Conservation (phyloP, 169 alveolate species). For the Plasmodium inui region DNA sequence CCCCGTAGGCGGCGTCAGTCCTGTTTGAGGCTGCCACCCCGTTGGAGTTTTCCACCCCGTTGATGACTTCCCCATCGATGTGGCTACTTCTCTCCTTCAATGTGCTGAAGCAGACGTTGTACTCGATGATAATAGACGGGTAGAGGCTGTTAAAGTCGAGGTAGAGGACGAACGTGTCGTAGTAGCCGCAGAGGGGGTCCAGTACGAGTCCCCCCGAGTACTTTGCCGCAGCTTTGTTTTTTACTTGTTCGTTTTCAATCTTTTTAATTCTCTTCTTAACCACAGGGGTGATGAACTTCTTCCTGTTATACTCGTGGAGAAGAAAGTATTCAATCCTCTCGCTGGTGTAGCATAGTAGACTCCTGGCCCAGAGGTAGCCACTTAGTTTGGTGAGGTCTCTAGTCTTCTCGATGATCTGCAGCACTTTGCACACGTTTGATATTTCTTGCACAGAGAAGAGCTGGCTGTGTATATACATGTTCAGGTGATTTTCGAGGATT, state of each 20-base stretch:
- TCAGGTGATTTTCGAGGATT: constrained; percentile 29
- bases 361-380: constrained; percentile 93
- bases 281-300: constrained; percentile 89
- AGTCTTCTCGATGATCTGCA: constrained; percentile 92
- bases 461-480: constrained; percentile 38
- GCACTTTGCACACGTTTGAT: constrained; percentile 49
- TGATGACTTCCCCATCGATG: constrained; percentile 15
- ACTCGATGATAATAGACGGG: constrained; percentile 99
- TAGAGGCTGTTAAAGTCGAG: constrained; percentile 98
- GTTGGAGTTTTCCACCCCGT: constrained; percentile 40
- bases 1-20: not conserved
- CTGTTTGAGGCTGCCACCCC: constrained; percentile 49
- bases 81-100: constrained; percentile 70
- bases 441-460: constrained; percentile 51
- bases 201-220: constrained; percentile 98
- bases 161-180: constrained; percentile 95
- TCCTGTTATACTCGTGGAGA: constrained; percentile 90
- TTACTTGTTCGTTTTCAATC: constrained; percentile 41
- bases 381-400: constrained; percentile 92
- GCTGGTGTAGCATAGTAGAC: constrained; percentile 89
- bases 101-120: constrained; percentile 98
- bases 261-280: constrained; percentile 11
- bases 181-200: constrained; percentile 98
- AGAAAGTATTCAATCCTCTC: constrained; percentile 93
- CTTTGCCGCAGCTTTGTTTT: constrained; percentile 28